Percentiles rank a stretch among this genome's conserved stretches.
Conservation (phyloP, 257 asterid genomes). For the Solanum megistacrolobum region DNA sequence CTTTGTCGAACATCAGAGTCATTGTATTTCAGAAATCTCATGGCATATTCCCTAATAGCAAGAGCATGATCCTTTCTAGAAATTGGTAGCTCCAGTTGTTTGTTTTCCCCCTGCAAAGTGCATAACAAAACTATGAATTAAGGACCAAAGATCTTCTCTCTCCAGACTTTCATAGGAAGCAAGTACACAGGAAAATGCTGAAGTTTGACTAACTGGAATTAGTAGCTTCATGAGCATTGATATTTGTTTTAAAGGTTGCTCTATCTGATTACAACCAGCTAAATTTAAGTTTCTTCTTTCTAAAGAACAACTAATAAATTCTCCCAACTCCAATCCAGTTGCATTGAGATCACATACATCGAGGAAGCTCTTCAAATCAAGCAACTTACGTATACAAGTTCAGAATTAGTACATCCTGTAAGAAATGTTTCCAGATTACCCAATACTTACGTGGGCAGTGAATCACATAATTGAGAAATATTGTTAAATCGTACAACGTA, state of each 20-base stretch:
- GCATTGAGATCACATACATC: neutral
- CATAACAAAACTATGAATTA: neutral
- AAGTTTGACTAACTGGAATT: neutral
- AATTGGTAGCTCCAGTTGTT: slow-evolving; percentile 40
- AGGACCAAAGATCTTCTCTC: neutral
- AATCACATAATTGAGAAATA: neutral
- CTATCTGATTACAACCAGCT: neutral
- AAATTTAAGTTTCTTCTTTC: neutral
- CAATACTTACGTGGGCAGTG: neutral
- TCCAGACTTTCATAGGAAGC: neutral
- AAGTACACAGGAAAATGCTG: neutral
- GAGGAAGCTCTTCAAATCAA: neutral
- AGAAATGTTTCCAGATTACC: neutral
- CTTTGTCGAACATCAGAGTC: slow-evolving; percentile 16
- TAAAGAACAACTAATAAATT: neutral
- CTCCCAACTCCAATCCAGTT: neutral
- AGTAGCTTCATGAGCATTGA: neutral
- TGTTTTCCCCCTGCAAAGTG: slow-evolving; percentile 43
- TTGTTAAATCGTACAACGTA: neutral
- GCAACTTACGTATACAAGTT: neutral
- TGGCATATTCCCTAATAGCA: slow-evolving; percentile 57
- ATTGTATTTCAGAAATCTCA: slow-evolving; percentile 49
- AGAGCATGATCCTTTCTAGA: slow-evolving; percentile 27
- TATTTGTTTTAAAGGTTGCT: neutral
- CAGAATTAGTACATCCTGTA: neutral